Percentiles rank a stretch among this genome's conserved stretches.
Evolutionary conservation across 1,284 basidiomycete genomes (phyloP).

Genomic region (Sanghuangporus sanghuang): DNA sequence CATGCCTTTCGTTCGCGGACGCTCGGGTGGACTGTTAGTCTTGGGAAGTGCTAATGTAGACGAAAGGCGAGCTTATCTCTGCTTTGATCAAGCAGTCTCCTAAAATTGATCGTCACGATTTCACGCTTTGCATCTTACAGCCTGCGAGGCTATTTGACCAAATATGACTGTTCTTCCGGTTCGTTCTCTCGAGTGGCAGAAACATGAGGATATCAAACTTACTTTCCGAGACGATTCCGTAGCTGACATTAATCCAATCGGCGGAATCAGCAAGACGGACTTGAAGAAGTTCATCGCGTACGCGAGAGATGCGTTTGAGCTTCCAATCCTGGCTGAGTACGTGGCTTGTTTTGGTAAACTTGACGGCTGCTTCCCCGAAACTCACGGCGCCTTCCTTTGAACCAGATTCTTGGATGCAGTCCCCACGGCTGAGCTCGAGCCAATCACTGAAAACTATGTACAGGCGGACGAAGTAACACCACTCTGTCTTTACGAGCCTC

Average conservation of each 20-base stretch:
- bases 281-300: slow-evolving; percentile 94
- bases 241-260: slow-evolving; percentile 99
- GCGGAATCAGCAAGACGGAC: slow-evolving; percentile 96
- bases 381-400: background rate
- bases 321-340: slow-evolving; percentile 80
- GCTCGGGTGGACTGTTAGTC: slow-evolving; percentile 83
- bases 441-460: slow-evolving; percentile 89
- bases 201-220: slow-evolving; percentile 2
- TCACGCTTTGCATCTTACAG: slow-evolving; percentile 32
- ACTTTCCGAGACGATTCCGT: slow-evolving; percentile 1
- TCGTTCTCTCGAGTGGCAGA: slow-evolving; percentile 18
- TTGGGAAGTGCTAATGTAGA: slow-evolving; percentile 98
- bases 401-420: slow-evolving; percentile 84
- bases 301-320: slow-evolving; percentile 71
- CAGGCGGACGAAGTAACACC: slow-evolving; percentile 84
- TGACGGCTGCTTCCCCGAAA: background rate
- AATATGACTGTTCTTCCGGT: slow-evolving; percentile 94
- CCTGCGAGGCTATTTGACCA: slow-evolving; percentile 94
- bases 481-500: background rate
- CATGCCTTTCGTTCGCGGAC: slow-evolving; percentile 88
- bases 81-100: slow-evolving; percentile 1
- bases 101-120: background rate
- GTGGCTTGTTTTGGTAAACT: slow-evolving; percentile 16
- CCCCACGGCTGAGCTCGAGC: slow-evolving; percentile 95
- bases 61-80: slow-evolving; percentile 59